A percentile compares a stretch with the other conserved stretches of the same genome.
These are phyloP conservation scores for Mortierella sp. DNA, from an alignment of 371 early-diverging fungal genomes.

Conservation along the genomic window DNA sequence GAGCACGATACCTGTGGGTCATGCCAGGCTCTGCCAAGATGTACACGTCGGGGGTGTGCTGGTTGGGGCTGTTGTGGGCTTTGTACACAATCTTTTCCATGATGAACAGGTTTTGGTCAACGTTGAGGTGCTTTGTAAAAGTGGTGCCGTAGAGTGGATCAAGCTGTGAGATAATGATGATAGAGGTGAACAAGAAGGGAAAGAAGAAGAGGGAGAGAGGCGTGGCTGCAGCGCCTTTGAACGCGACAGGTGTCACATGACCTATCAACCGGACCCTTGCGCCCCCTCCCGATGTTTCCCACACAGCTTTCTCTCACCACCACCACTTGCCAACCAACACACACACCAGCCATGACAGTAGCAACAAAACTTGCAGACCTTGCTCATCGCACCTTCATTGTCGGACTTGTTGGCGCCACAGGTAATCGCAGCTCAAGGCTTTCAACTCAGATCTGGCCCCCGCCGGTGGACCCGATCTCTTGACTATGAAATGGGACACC, in stretches of 20 bases:
- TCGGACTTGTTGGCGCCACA: conserved; percentile 50
- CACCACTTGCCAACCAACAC: neutral
- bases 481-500: no score
- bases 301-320: conserved; percentile 2
- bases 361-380: conserved; percentile 48
- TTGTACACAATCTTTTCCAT: conserved; percentile 52
- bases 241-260: no score
- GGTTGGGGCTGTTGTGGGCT: conserved; percentile 25
- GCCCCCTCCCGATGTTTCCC: no score
- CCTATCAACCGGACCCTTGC: no score
- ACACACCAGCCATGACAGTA: conserved; percentile 19
- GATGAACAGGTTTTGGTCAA: neutral
- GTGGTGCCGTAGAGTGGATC: neutral
- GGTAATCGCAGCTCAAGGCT: conserved; percentile 11
- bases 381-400: conserved; percentile 47
- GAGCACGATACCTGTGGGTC: conserved; percentile 45
- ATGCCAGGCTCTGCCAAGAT: conserved; percentile 45
- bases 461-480: no score
- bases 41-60: conserved; percentile 40
- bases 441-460: no score
- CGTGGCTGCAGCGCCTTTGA: no score
- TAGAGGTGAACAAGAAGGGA: no score
- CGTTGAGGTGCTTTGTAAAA: neutral
- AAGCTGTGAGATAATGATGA: no score
- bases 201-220: no score